Base-by-base conservation (phyloP, 129 eudicot genomes). In the Flaveria ramosissima region DNA sequence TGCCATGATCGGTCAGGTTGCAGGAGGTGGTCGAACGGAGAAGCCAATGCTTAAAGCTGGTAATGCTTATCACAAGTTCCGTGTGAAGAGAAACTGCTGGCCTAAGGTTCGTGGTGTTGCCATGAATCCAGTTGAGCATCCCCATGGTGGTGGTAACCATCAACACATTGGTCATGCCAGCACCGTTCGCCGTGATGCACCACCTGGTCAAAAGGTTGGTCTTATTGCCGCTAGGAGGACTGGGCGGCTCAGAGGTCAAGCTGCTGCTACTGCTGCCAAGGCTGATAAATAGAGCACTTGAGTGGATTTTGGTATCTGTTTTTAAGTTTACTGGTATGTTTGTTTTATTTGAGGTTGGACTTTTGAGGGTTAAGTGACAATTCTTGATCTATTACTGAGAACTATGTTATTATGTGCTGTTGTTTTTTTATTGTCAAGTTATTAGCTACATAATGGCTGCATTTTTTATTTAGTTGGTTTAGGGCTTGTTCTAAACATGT, bases 111-210 rank as follows among this genome's bases (percentile, higher is more conserved):
- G 85, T 77, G 85, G 85, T 77, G 85, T 86, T n/a, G 73, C 89
- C 80, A 91, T 93, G 98, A 90, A 93, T 43, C 98, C 97, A 0
- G 97, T 93, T 17, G 97, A 93, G 88, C 98, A 93, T 91, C 98
- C 97, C 14, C 97, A 90, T 81, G 97, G 98, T 83, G 97, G 97
- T 88, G 98, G 98, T 93, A 93, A 93, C 93, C 97, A 93, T 64
- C 98, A 93, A 84, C 98, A 94, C 77, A 89, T 90, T 73, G 98
- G 98, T 83, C 98, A 94, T 41, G 96, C 98, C 20, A 87, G 91
- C 73, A 93, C 97, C 0, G 98, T 93, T 9, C 92, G 98, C 3
- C 92, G 98, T 78, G 98, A 93, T 76, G 98, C 97, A 17, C 97
- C 89, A 3, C 86, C 89, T 0, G 89, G 89, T 55, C 89, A 82